A percentile compares a stretch with the other conserved stretches of the same genome.
Conservation (phyloP, 306 rosid species). For the Vigna mungo region DNA sequence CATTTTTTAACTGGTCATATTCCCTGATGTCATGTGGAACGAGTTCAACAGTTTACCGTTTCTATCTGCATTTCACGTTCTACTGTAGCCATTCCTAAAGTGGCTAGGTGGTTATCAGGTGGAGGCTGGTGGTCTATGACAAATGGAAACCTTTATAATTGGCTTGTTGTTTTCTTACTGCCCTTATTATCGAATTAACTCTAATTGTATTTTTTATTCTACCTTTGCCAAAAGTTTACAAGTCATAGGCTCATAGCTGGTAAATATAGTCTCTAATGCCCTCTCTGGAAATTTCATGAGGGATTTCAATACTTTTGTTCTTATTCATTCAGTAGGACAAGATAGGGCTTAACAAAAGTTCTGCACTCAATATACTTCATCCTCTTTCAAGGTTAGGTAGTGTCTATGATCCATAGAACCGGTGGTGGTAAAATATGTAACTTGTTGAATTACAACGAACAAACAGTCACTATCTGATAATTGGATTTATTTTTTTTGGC, state of each 20-base stretch:
- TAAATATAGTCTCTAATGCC: slow-evolving; percentile 21
- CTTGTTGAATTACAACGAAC: slow-evolving; percentile 13
- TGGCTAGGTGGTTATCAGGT: not conserved
- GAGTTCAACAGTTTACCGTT: slow-evolving; percentile 41
- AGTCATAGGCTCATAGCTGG: not conserved
- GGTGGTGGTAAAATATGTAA: slow-evolving; percentile 2
- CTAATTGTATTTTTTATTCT: slow-evolving; percentile 4
- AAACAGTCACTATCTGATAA: not conserved
- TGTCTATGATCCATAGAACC: not conserved
- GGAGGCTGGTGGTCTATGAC: slow-evolving; percentile 12
- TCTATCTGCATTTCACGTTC: slow-evolving; percentile 11
- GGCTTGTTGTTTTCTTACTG: slow-evolving; percentile 4
- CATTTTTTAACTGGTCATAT: not conserved
- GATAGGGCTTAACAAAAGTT: not conserved
- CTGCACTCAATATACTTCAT: slow-evolving; percentile 14
- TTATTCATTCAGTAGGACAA: not conserved
- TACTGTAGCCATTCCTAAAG: not conserved
- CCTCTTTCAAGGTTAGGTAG: slow-evolving; percentile 13
- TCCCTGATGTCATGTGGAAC: slow-evolving; percentile 48
- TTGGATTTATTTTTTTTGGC: slow-evolving; percentile 4
- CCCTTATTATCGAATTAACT: not conserved
- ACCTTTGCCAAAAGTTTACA: not conserved
- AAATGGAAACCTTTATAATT: not conserved
- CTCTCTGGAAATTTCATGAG: not conserved
- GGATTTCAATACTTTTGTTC: not conserved